phyloP scores from a whole-genome alignment of 352 stramenopile genomes.

The Stramenopiles sp. region DNA sequence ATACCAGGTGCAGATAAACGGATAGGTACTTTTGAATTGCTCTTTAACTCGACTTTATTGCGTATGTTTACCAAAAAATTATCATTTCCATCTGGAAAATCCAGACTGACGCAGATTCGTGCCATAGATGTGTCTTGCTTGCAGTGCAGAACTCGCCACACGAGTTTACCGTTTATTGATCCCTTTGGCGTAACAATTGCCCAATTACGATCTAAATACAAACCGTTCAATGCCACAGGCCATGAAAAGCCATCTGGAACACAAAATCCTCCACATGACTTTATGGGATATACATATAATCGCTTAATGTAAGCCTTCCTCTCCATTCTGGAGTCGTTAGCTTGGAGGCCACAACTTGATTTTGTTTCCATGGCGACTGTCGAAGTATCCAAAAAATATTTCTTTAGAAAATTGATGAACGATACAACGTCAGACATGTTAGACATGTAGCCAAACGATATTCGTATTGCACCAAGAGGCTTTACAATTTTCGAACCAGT shows the following conservation, averaged over 20 bases:
- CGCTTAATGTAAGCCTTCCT: neutral
- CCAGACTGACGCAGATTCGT: neutral
- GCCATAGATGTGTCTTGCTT: neutral
- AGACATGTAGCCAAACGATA: conserved; percentile 51
- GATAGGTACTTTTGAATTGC: conserved; percentile 36
- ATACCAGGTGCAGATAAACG: conserved; percentile 31
- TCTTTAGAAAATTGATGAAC: conserved; percentile 34
- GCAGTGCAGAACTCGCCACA: neutral
- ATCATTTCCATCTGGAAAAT: conserved; percentile 22
- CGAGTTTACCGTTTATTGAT: conserved; percentile 33
- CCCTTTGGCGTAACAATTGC: conserved; percentile 35
- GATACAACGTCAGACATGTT: conserved; percentile 39
- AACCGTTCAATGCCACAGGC: conserved; percentile 35
- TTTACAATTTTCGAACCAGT: conserved; percentile 24
- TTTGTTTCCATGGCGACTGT: neutral
- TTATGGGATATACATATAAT: conserved; percentile 30
- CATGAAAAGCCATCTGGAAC: conserved; percentile 27
- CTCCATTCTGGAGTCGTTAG: neutral
- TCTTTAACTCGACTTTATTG: neutral
- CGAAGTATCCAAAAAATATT: conserved; percentile 36
- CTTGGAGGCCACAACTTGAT: neutral
- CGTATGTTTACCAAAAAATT: conserved; percentile 13
- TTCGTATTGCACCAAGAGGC: conserved; percentile 40
- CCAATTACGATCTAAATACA: conserved; percentile 48
- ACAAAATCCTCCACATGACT: conserved; percentile 43